Evolutionary conservation across 225 moss, liverwort and hornwort genomes (phyloP).

Genomic region (Asterella californica): DNA sequence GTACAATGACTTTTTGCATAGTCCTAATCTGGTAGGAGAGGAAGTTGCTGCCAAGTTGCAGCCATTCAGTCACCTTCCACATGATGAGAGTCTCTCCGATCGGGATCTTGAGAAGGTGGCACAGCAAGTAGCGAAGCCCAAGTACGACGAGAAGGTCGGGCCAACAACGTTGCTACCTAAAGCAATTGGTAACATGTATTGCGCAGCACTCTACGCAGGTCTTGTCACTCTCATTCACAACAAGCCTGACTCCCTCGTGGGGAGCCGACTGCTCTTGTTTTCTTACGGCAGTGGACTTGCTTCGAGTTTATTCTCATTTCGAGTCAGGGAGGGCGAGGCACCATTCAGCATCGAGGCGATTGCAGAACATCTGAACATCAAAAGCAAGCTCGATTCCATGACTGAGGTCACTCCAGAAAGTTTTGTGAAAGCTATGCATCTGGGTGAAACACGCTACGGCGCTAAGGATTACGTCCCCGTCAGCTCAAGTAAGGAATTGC

Average conservation of each 20-base stretch:
- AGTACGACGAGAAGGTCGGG: slow-evolving; percentile 65
- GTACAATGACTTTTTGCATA: slow-evolving; percentile 71
- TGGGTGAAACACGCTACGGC: slow-evolving; percentile 80
- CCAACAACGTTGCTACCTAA: slow-evolving; percentile 79
- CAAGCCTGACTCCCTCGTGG: slow-evolving; percentile 65
- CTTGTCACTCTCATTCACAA: slow-evolving; percentile 77
- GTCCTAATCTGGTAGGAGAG: slow-evolving; percentile 68
- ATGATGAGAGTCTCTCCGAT: slow-evolving; percentile 73
- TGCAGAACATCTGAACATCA: slow-evolving; percentile 54
- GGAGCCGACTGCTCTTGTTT: slow-evolving; percentile 67
- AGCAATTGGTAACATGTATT: slow-evolving; percentile 93
- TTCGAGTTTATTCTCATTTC: slow-evolving; percentile 67
- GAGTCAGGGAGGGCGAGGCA: slow-evolving; percentile 42
- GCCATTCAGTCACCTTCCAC: slow-evolving; percentile 61
- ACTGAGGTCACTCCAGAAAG: slow-evolving; percentile 60
- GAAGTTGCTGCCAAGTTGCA: slow-evolving; percentile 67
- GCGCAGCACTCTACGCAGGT: slow-evolving; percentile 93
- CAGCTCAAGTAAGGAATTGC: slow-evolving; percentile 61
- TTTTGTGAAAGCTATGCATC: slow-evolving; percentile 73
- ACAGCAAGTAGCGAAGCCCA: slow-evolving; percentile 57
- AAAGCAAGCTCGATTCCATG: slow-evolving; percentile 56
- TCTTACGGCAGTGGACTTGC: slow-evolving; percentile 95
- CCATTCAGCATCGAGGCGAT: slow-evolving; percentile 51
- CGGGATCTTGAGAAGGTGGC: slow-evolving; percentile 85
- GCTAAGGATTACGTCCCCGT: slow-evolving; percentile 80